Base-by-base conservation (phyloP, 1,139 yeast genomes). In the Suhomyces bokatorum region DNA sequence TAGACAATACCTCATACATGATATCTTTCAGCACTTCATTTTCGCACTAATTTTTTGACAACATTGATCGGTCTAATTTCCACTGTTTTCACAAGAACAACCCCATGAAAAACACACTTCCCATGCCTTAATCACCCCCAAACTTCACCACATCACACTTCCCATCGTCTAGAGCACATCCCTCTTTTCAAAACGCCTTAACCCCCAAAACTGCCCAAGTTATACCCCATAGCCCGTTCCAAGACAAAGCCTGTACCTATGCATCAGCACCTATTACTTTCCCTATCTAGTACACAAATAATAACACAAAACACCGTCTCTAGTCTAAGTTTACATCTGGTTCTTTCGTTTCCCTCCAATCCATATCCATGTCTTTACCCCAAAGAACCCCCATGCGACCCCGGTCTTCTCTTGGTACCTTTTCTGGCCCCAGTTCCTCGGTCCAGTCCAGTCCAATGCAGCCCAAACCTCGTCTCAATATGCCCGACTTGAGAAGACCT, bases 401-500 rank as follows among this genome's bases (percentile, higher is more conserved):
- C 28, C 41, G 54, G 37, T 51, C 55, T 11, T 52, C 57, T 6
- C 35, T 54, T 13, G 55, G 55, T 6, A 44, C 30, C 37, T 31
- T 37, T 24, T 17, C 26, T 17, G 37, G 35, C 3, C 38, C 46
- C 9, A 40, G 40, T 3, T 29, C 43, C 14, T 29, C 43, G 10
- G 37, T 38, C 30, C 40, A 51, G 6, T 42, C 54, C 7, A 45
- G 48, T 8, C 48, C 48, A 14, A 28, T 36, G 22, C 43, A 30
- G 6, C 16, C 43, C 32, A 45, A 45, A 34, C 29, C 48, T 11
- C 37, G 55, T 10, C 27, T 43, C 36, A 48, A 41, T 27, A 46
- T 49, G 46, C 37, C 51, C 6, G 58, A 55, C 31, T 49, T 53
- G 28, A 47, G 56, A 35, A 49, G 65, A 13, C 64, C 66, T 4